Base-by-base conservation (phyloP, 225 moss, liverwort and hornwort species). In the Physcomitrium patens region DNA sequence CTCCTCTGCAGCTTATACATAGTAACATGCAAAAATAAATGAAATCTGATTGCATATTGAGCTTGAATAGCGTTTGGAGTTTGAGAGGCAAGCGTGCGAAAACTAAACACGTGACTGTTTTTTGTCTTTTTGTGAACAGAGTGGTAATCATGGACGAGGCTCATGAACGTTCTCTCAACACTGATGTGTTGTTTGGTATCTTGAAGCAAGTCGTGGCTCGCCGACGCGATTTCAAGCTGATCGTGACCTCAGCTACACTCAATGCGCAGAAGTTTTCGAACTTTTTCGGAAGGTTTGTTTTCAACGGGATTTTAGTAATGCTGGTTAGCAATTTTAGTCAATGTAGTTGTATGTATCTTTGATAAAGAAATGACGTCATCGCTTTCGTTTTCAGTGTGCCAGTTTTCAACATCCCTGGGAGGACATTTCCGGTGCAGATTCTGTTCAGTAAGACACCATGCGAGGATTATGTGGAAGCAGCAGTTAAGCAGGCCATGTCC, bases 401-500 rank as follows among this genome's bases (percentile, higher is more conserved):
- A 48, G 90, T 95, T 52, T 99, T 86, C 84, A 93, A 14, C 64
- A 99, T 99, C 69, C 99, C 99, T 65, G 99, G 99, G 24, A 86
- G 99, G 26, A 99, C 99, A 42, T 99, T 99, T 68, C 99, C 99
- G 64, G 99, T 99, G 64, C 90, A 99, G 77, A 91, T 72, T 68
- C 71, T 99, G 81, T 99, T 93, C 78, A 95, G 93, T 69, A 99
- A 95, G 85, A 91, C 89, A 70, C 94, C 99, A 26, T 95, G 95
- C 82, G 95, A 99, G 84, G 95, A 99, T 76, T 99, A 99, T 74
- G 99, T 99, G 24, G 95, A 99, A 81, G 90, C 89, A 59, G 99
- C 99, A 71, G 99, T 99, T 20, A 99, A 99, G 77, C 99, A 99
- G 81, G 95, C 95, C 47, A 87, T 99, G 91, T 95, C 99, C n/a